Base-by-base conservation (phyloP, 306 rosid genomes). In the Lathyrus sativus region DNA sequence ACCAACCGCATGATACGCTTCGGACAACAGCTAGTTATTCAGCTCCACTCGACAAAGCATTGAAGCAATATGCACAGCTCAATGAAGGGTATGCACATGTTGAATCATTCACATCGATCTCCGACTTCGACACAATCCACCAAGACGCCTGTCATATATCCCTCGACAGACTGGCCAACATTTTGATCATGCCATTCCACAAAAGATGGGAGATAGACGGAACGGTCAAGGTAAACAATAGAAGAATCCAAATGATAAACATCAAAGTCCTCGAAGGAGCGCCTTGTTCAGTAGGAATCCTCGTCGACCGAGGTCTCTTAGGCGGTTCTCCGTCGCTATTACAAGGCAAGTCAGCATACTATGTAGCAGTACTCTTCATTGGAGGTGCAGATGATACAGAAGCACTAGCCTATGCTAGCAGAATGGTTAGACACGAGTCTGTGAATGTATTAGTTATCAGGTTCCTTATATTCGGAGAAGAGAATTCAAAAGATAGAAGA, bases 371-470 rank as follows among this genome's bases (percentile, higher is more conserved):
- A 13, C 14, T 89, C 68, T 89, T 81, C 91, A 50, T 87, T 10
- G 93, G 96, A 0, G 96, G 96, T 4, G 64, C 70, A 4, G 96
- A 89, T 39, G 96, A 89, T 31, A 84, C 82, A 0, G 93, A 89
- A 74, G 73, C 96, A 12, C 72, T 87, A 18, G 91, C 96, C 2
- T 89, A 78, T 9, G 85, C 84, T 8, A 51, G 83, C 8, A 86
- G 89, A 28, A 89, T 89, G 93, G 81, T 84, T 0, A 72, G 74
- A 17, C 89, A 85, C 22, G 80, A 76, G 28, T 46, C 17, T 4
- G 89, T 87, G 18, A 76, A 56, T 19, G 60, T 85, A 17, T 81
- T 93, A 1, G 73, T 89, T 4, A 74, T 84, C 6, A 19, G 87
- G 67, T 89, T 87, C 54, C 85, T 89, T 11, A 56, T 72, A 13